Conservation (phyloP, 345 rosid genomes). For the Reutealis trisperma region DNA sequence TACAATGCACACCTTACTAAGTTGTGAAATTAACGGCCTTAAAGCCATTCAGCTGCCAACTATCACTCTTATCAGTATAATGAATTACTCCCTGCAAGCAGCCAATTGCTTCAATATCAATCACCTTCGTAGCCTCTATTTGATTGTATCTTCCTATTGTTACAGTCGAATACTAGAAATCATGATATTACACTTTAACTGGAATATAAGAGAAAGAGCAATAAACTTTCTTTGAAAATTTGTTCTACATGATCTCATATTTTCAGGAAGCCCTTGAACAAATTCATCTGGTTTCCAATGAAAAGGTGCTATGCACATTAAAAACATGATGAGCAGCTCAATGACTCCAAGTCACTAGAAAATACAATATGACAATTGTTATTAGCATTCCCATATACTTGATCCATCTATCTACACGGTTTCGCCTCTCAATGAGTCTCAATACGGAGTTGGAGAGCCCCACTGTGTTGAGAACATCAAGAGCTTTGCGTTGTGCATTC, state of each 20-base stretch:
- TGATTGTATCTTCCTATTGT: neutral
- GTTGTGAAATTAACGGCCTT: no score
- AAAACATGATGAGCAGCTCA: neutral
- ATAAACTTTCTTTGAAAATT: neutral
- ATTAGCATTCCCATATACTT: constrained; percentile 78
- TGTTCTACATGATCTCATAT: neutral
- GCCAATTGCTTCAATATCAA: neutral
- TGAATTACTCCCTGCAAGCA: neutral
- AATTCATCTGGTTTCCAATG: neutral
- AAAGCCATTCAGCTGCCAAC: no score
- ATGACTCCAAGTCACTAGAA: constrained; percentile 59
- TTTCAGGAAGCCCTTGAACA: neutral
- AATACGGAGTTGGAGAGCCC: constrained; percentile 89
- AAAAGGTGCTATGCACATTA: neutral
- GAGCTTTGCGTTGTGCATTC: constrained; percentile 91
- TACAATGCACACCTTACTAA: no score
- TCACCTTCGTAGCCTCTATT: neutral
- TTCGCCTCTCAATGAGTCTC: constrained; percentile 91
- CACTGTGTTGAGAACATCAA: constrained; percentile 82
- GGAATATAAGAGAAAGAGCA: neutral
- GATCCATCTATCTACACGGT: constrained; percentile 84
- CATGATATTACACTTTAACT: neutral
- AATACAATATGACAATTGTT: constrained; percentile 57
- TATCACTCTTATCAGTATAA: no score
- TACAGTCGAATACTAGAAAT: neutral